phyloP scores from a whole-genome alignment of 169 alveolate genomes.

The Plasmodium reichenowi region DNA sequence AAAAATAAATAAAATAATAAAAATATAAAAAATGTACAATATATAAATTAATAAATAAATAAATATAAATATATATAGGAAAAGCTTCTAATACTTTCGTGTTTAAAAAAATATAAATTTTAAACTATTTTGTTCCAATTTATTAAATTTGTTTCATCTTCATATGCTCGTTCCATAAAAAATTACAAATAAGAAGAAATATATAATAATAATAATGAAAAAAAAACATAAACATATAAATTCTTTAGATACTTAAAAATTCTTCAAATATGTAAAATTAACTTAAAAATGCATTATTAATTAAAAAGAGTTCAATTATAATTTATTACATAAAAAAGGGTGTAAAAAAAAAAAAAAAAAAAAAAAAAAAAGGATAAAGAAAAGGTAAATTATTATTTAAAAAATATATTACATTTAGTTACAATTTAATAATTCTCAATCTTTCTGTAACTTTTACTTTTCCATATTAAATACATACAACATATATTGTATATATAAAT shows the following conservation, averaged over 20 bases:
- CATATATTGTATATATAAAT: no score
- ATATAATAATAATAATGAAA: background rate
- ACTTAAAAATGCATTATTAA: background rate
- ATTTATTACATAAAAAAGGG: background rate
- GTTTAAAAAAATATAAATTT: background rate
- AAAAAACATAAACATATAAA: background rate
- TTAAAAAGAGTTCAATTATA: background rate
- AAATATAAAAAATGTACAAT: background rate
- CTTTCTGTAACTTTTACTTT: no score
- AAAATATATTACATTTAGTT: no score
- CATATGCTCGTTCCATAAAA: conserved; percentile 4
- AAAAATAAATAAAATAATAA: conserved; percentile 10
- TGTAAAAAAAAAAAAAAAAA: background rate
- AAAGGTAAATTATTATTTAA: background rate
- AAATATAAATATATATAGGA: no score
- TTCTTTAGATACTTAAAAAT: conserved; percentile 1
- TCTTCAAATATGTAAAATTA: background rate
- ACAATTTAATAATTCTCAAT: no score
- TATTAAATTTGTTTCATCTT: background rate
- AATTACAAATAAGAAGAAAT: background rate
- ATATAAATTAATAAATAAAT: no score
- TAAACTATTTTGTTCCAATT: background rate
- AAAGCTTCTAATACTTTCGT: no score
- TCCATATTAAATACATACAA: no score
- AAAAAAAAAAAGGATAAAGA: background rate